Base-by-base conservation (phyloP, 2,329 filamentous ascomycete species). In the Exophiala phaeomuriformis region DNA sequence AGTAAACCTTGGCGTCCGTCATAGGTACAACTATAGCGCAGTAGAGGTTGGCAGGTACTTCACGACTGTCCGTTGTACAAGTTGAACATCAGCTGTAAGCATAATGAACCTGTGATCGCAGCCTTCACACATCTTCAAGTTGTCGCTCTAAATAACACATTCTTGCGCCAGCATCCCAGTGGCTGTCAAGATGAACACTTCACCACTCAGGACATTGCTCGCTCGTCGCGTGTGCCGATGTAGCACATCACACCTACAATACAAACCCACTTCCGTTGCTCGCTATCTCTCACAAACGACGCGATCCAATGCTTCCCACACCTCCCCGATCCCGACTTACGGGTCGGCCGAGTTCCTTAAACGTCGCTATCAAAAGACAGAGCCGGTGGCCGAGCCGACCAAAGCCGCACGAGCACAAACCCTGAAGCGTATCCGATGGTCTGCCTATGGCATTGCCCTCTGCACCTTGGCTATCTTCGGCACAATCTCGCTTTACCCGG, bases 401-500 rank as follows among this genome's bases (percentile, higher is more conserved):
- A 61, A 60, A 40, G 52, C 53, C 30, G 60, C 59, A 44, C 47
- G 49, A 44, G 61, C 55, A 47, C 39, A 46, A 35, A 53, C 51
- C 10, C 49, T 56, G 27, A 60, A 56, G 43, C 51, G 57, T 35
- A 63, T 61, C 49, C 46, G 52, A 33, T 56, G 45, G 37, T 57
- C 57, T 5, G 58, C 51, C 5, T 55, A 52, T 43, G 72, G 72
- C 2, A 72, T 75, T 4, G 65, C 66, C 0, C 61, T 63, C 3
- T 72, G 69, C 50, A 70, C 67, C 5, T 62, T 66, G 2, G 69
- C 68, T 27, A 72, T 74, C 64, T 72, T 71, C 45, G 70, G 66
- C 5, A 64, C 69, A 5, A 69, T 74, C 52, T 41, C 53, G 3
- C 49, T 58, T 5, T 60, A 60, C 33, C 58, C 52, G 10, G 42